Percentiles rank a stretch among this genome's conserved stretches.
Evolutionary conservation across 169 alveolate genomes (phyloP).

Genomic region (Plasmodium gonderi): DNA sequence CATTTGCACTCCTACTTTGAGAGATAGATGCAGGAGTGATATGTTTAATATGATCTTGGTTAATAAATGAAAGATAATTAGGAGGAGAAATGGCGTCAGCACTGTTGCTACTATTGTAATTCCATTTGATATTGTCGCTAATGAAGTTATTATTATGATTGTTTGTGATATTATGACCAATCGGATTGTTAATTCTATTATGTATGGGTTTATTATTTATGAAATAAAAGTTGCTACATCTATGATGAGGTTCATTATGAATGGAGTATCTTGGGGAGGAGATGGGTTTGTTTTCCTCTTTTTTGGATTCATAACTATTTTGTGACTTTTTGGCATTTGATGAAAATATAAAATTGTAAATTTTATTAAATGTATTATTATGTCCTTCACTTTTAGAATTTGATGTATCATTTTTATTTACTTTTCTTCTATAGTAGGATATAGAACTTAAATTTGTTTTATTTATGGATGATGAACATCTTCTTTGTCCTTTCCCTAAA

Average conservation of each 20-base stretch:
- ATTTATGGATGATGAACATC: not conserved
- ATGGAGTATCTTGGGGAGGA: not conserved
- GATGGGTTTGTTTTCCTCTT: not conserved
- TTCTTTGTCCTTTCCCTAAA: constrained; percentile 14
- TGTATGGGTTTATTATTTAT: not conserved
- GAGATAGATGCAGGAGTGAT: not conserved
- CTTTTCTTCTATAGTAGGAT: not conserved
- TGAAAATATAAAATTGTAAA: constrained; percentile 55
- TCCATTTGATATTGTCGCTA: not conserved
- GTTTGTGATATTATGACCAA: not conserved
- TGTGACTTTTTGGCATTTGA: constrained; percentile 14
- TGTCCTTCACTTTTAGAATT: constrained; percentile 26
- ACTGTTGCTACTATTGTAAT: not conserved
- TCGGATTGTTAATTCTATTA: not conserved
- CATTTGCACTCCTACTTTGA: not conserved
- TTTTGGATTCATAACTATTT: not conserved
- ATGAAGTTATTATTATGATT: not conserved
- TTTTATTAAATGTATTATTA: constrained; percentile 24
- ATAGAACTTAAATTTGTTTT: not conserved
- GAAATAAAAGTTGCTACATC: not conserved
- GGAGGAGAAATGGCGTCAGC: not conserved
- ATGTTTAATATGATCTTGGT: not conserved
- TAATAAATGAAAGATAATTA: not conserved
- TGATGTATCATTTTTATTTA: not conserved
- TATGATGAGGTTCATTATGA: not conserved